Conservation (phyloP, 805 yeast species). For the Candida loeiensis region DNA sequence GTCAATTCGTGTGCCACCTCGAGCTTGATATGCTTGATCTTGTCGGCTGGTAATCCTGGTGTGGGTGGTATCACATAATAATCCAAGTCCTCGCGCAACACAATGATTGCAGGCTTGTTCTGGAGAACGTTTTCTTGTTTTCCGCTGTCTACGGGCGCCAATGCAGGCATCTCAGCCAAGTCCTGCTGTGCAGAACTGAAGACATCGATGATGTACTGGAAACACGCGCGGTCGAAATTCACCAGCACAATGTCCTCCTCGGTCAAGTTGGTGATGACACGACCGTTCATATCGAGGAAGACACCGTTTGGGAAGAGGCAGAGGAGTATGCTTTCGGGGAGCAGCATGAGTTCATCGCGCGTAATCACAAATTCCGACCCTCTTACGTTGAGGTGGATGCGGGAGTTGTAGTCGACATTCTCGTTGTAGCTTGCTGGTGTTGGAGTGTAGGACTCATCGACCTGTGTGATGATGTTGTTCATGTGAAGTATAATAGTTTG, state of each 20-base stretch:
- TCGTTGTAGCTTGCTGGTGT: conserved; percentile 21
- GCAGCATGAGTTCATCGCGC: conserved; percentile 82
- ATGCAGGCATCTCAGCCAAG: conserved; percentile 36
- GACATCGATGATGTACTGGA: conserved; percentile 72
- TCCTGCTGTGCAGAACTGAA: conserved; percentile 70
- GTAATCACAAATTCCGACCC: conserved; percentile 73
- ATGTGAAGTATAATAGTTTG: background rate
- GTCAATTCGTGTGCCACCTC: conserved; percentile 69
- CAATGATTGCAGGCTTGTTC: conserved; percentile 86
- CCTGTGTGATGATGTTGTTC: conserved; percentile 66
- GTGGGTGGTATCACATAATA: conserved; percentile 84
- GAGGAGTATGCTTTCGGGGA: conserved; percentile 85
- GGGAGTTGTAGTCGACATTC: conserved; percentile 56
- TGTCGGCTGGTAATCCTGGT: conserved; percentile 50
- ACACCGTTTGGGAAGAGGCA: conserved; percentile 91
- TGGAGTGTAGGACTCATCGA: conserved; percentile 37
- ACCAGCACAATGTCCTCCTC: conserved; percentile 79
- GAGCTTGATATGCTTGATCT: conserved; percentile 65
- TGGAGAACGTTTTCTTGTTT: conserved; percentile 51
- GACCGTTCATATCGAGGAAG: conserved; percentile 71
- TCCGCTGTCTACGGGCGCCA: conserved; percentile 5
- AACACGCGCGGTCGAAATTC: conserved; percentile 82
- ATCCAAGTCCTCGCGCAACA: conserved; percentile 89
- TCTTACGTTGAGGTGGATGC: conserved; percentile 73
- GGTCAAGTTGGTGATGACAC: conserved; percentile 72